Percentiles rank a stretch among this genome's conserved stretches.
Evolutionary conservation across 2,329 filamentous ascomycete genomes (phyloP).

Genomic region (Whalleya microplaca): DNA sequence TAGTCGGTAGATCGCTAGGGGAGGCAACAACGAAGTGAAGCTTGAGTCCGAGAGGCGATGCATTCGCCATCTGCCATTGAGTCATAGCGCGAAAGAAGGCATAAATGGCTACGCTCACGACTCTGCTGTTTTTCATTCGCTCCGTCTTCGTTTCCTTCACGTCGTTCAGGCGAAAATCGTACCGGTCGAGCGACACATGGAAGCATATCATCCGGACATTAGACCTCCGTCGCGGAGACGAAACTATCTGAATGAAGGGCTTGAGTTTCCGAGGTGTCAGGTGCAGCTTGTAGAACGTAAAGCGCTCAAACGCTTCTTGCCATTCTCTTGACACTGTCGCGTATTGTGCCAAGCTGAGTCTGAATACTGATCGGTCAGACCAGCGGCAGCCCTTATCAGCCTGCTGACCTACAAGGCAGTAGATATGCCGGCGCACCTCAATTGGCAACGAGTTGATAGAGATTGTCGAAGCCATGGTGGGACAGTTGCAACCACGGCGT

Average conservation of each 20-base stretch:
- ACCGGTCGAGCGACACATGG: constrained; percentile 19
- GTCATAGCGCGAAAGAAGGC: constrained; percentile 19
- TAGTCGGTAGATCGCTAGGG: constrained; percentile 14
- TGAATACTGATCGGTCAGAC: constrained; percentile 3
- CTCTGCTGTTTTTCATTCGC: constrained; percentile 14
- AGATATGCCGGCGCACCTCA: constrained; percentile 25
- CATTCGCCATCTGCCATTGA: constrained; percentile 15
- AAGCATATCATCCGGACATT: constrained; percentile 19
- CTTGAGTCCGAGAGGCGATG: constrained; percentile 17
- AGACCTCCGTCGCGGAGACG: constrained; percentile 17
- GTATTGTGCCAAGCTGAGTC: constrained; percentile 13
- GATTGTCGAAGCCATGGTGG: constrained; percentile 7
- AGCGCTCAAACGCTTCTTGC: constrained; percentile 21
- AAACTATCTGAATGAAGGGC: constrained; percentile 13
- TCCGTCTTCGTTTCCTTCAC: constrained; percentile 18
- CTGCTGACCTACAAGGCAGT: constrained; percentile 17
- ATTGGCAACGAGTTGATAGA: constrained; percentile 24
- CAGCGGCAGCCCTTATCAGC: constrained; percentile 10
- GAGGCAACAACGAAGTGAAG: constrained; percentile 22
- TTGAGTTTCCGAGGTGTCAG: constrained; percentile 19
- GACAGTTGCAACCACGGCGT: not conserved
- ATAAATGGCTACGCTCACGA: constrained; percentile 14
- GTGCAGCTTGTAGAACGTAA: constrained; percentile 15
- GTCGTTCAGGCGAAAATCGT: constrained; percentile 11
- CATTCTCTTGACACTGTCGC: constrained; percentile 20